These are phyloP conservation scores for Xylaria curta DNA, from an alignment of 495 filamentous ascomycete genomes.

Conservation along the genomic window DNA sequence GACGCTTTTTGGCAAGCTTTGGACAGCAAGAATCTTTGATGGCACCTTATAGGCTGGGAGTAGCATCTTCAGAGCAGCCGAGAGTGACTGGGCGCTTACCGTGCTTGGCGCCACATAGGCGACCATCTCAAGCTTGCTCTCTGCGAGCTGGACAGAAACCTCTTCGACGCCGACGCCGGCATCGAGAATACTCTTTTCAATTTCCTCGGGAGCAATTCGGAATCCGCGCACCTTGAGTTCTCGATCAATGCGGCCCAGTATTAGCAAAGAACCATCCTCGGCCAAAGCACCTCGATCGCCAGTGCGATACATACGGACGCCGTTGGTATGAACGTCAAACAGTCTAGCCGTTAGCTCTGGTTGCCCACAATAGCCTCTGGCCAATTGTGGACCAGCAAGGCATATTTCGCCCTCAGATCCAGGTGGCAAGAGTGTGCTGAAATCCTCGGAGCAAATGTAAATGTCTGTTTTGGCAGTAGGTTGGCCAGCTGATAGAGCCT, in stretches of 20 bases:
- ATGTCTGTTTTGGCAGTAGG: neutral
- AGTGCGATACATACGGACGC: slow-evolving; percentile 5
- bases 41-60: neutral
- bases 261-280: neutral
- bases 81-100: neutral
- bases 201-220: slow-evolving; percentile 6
- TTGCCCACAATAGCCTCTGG: neutral
- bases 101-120: neutral
- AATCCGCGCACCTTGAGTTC: slow-evolving; percentile 7
- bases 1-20: neutral
- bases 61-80: neutral
- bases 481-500: neutral
- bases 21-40: neutral
- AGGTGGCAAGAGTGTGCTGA: neutral
- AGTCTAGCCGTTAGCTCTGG: neutral
- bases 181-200: neutral
- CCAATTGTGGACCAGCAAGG: neutral
- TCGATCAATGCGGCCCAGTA: neutral
- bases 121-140: slow-evolving; percentile 1
- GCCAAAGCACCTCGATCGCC: neutral
- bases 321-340: neutral
- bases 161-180: neutral
- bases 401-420: neutral
- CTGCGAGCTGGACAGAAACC: neutral
- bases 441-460: slow-evolving; percentile 10